Evolutionary conservation across 495 filamentous ascomycete species (phyloP).

Genomic region (Aspergillus ostianus): DNA sequence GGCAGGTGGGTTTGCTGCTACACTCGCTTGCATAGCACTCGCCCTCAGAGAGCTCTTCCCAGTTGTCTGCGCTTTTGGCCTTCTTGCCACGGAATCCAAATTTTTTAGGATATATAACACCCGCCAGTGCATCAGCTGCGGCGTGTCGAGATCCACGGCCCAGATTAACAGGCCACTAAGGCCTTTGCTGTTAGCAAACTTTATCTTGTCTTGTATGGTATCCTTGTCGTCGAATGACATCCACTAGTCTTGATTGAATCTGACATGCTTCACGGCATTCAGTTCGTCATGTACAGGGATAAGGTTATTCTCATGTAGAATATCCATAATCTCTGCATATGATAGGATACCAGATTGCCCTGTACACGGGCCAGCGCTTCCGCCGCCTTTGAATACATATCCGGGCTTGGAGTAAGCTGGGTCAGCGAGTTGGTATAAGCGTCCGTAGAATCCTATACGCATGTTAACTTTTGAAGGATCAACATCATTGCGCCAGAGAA

Average conservation of each 20-base stretch:
- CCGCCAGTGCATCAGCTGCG: neutral
- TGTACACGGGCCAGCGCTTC: slow-evolving; percentile 31
- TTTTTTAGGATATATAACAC: slow-evolving; percentile 2
- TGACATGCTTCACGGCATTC: slow-evolving; percentile 35
- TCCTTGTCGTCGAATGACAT: slow-evolving; percentile 37
- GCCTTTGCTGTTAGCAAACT: slow-evolving; percentile 33
- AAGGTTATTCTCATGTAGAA: slow-evolving; percentile 3
- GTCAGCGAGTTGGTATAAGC: slow-evolving; percentile 30
- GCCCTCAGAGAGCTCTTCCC: slow-evolving; percentile 2
- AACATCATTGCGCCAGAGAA: slow-evolving; percentile 53
- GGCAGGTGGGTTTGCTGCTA: too few species aligned
- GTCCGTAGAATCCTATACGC: slow-evolving; percentile 56
- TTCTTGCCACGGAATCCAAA: neutral
- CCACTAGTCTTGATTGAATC: slow-evolving; percentile 38
- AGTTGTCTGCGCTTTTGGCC: slow-evolving; percentile 4
- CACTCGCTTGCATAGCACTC: slow-evolving; percentile 2
- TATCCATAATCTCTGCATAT: slow-evolving; percentile 9
- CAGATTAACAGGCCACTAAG: slow-evolving; percentile 40
- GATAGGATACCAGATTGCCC: slow-evolving; percentile 27
- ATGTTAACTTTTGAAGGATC: slow-evolving; percentile 38
- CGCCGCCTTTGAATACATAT: slow-evolving; percentile 25
- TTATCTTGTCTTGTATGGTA: slow-evolving; percentile 36
- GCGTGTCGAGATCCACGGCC: slow-evolving; percentile 28
- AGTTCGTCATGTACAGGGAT: slow-evolving; percentile 11
- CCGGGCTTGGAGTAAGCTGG: slow-evolving; percentile 27